Evolutionary conservation across 345 rosid species (phyloP).

Genomic region (Populus davidiana): DNA sequence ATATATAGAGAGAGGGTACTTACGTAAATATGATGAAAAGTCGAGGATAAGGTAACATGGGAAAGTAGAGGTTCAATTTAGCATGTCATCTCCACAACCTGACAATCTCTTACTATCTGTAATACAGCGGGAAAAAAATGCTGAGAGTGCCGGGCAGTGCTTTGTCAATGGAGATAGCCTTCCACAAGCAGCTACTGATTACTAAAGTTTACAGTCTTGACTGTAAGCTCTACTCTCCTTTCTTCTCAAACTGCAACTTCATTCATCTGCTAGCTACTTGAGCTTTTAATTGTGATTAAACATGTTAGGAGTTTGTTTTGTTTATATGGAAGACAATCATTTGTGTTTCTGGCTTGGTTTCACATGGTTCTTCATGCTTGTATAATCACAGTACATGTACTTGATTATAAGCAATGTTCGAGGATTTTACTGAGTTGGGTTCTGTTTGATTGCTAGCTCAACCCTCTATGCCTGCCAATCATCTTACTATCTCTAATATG

Average conservation of each 20-base stretch:
- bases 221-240: slow-evolving; percentile 35
- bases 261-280: too few species aligned
- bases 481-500: too few species aligned
- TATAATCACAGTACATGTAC: too few species aligned
- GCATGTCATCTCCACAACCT: slow-evolving; percentile 15
- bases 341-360: too few species aligned
- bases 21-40: slow-evolving; percentile 7
- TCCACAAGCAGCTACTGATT: slow-evolving; percentile 22
- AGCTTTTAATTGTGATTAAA: too few species aligned
- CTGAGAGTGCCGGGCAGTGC: slow-evolving; percentile 18
- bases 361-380: too few species aligned
- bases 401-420: too few species aligned
- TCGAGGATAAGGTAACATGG: slow-evolving; percentile 5
- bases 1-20: not conserved
- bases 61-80: slow-evolving; percentile 12
- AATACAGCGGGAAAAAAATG: slow-evolving; percentile 1
- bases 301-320: too few species aligned
- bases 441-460: too few species aligned
- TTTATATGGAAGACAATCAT: too few species aligned
- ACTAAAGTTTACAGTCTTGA: slow-evolving; percentile 16
- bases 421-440: too few species aligned
- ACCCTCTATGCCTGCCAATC: too few species aligned
- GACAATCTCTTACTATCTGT: not conserved
- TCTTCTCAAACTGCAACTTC: not conserved
- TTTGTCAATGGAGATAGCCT: slow-evolving; percentile 16